Evolutionary conservation across 2,329 filamentous ascomycete species (phyloP).

Genomic region (Sarocladiaceae sp.): DNA sequence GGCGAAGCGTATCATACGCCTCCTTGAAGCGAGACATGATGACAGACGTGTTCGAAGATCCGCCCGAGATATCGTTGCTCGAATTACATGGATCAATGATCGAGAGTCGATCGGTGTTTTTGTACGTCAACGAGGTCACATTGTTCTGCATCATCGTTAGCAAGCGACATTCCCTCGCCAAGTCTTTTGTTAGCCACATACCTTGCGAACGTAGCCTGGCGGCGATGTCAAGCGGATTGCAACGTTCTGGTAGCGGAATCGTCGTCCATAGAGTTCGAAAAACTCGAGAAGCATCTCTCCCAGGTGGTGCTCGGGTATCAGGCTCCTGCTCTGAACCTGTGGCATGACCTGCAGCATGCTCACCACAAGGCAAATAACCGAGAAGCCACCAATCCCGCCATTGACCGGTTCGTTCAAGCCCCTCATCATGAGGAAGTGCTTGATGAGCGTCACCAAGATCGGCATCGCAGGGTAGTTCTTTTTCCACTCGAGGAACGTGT

Average conservation of each 20-base stretch:
- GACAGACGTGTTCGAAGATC: conserved; percentile 62
- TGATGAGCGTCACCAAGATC: conserved; percentile 77
- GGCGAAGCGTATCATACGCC: conserved; percentile 31
- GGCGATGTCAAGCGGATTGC: conserved; percentile 74
- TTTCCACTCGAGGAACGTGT: conserved; percentile 79
- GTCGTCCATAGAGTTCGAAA: conserved; percentile 80
- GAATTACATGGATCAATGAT: conserved; percentile 89
- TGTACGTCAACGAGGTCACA: conserved; percentile 44
- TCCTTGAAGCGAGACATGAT: conserved; percentile 66
- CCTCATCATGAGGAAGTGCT: conserved; percentile 86
- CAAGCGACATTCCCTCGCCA: background rate
- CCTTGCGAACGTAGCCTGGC: conserved; percentile 66
- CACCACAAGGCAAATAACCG: conserved; percentile 87
- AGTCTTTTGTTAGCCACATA: conserved; percentile 24
- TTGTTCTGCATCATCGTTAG: conserved; percentile 28
- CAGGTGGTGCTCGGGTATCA: conserved; percentile 59
- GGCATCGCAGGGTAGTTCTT: conserved; percentile 76
- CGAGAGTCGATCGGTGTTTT: conserved; percentile 62
- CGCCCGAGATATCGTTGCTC: conserved; percentile 84
- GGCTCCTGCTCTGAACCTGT: conserved; percentile 54
- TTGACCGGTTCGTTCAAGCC: conserved; percentile 86
- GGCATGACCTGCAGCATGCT: conserved; percentile 81
- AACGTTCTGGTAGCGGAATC: conserved; percentile 62
- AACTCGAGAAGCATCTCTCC: conserved; percentile 82
- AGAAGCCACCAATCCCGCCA: conserved; percentile 89